Base-by-base conservation (phyloP, 108 stramenopile genomes). In the Conticribra weissflogii region DNA sequence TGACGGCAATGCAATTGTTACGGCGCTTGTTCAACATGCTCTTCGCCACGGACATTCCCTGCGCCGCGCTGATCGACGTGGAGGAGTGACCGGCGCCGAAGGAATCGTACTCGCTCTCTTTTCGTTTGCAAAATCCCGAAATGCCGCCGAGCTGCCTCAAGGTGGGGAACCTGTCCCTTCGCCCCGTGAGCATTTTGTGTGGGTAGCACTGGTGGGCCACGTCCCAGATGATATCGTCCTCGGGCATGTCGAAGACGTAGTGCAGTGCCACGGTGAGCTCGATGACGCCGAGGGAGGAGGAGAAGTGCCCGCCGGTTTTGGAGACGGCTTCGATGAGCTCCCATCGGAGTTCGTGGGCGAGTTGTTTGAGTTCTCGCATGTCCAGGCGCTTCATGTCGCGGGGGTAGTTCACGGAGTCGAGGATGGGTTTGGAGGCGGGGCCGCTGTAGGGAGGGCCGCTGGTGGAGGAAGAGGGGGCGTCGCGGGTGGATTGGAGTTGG, bases 141-240 rank as follows among this genome's bases (percentile, higher is more conserved):
- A 98, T 84, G 18, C 98, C 98, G 58, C 86, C 90, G 29, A 89
- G 82, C 63, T 96, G 96, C 45, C 98, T 84, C 36, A 98, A 77
- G 14, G 81, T 83, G 29, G 89, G 73, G 78, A 98, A 95, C 29
- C 81, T 60, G 8, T 91, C 74, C 31, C 98, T 81, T 24, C 98
- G 83, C 7, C 98, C 98, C 16, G 98, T 98, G 46, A 98, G 74
- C 67, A 98, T 97, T 80, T 98, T 98, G 86, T 98, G 98, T 16
- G 96, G 94, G 73, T 98, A 98, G 66, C 95, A 96, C 77, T 98
- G 96, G 71, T 98, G 98, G n/a, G 90, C 79, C 30, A 98, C 98
- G 68, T 98, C 98, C 98, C 98, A 98, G 47, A 96, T 89, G 60
- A 98, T 98, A 54, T 95, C 92, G 78, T 98, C 98, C 55, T 95